Conservation (phyloP, 1,139 yeast genomes). For the Saccharomyces pastorianus region DNA sequence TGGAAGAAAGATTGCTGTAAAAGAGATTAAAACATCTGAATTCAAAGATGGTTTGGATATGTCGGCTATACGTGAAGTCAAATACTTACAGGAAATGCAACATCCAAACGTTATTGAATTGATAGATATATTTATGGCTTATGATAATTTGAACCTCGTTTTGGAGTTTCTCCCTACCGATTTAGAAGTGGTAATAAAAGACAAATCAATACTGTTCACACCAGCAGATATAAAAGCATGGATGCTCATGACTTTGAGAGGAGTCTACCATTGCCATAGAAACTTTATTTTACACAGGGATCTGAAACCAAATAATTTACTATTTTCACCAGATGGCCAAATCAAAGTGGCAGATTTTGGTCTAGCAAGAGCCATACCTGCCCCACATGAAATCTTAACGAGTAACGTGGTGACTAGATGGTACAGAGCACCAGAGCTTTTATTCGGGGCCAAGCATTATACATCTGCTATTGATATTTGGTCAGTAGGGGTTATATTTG, state of each 20-base stretch:
- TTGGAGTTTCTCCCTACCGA: conserved; percentile 89
- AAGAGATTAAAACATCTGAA: conserved; percentile 89
- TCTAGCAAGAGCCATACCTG: conserved; percentile 74
- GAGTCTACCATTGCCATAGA: conserved; percentile 91
- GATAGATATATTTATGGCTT: conserved; percentile 73
- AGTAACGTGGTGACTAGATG: conserved; percentile 94
- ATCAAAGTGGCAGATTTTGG: conserved; percentile 96
- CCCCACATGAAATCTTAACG: conserved; percentile 72
- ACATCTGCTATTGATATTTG: conserved; percentile 85
- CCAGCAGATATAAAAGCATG: conserved; percentile 89
- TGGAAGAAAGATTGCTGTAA: conserved; percentile 67
- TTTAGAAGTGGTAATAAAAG: conserved; percentile 81
- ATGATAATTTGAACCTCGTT: conserved; percentile 70
- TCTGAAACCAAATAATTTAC: conserved; percentile 71
- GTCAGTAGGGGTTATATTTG: conserved; percentile 95
- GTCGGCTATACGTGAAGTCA: conserved; percentile 94
- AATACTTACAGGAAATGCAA: conserved; percentile 76
- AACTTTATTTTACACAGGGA: conserved; percentile 86
- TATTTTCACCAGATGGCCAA: conserved; percentile 79
- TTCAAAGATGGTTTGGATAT: conserved; percentile 95
- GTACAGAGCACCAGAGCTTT: conserved; percentile 92
- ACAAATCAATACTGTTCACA: conserved; percentile 63
- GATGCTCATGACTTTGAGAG: conserved; percentile 88
- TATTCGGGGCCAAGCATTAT: conserved; percentile 84
- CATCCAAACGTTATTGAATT: conserved; percentile 82